Evolutionary conservation across 1,284 basidiomycete species (phyloP).

Genomic region (Amylostereum chailletii): DNA sequence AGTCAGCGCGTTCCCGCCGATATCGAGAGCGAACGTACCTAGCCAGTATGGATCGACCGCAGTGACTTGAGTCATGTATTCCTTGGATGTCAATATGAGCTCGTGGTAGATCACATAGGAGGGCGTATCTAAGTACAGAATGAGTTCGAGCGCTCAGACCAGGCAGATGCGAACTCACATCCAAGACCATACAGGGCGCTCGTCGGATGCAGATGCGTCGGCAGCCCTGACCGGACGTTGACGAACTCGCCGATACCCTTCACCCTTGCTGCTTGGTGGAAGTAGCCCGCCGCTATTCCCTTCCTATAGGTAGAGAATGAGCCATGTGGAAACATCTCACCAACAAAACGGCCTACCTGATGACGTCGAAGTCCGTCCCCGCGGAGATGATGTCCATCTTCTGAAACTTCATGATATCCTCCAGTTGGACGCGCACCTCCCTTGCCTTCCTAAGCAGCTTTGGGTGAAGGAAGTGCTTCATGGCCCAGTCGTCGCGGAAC

Average conservation of each 20-base stretch:
- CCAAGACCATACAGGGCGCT: constrained; percentile 95
- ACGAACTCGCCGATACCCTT: constrained; percentile 99
- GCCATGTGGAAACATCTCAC: neutral
- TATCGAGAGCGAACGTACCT: constrained; percentile 36
- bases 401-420: constrained; percentile 98
- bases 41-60: constrained; percentile 95
- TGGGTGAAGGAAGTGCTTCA: constrained; percentile 93
- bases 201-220: constrained; percentile 92
- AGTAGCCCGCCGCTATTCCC: constrained; percentile 96
- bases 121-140: constrained; percentile 64
- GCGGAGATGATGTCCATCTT: constrained; percentile 88
- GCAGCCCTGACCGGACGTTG: constrained; percentile 91
- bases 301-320: constrained; percentile 47
- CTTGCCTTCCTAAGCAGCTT: constrained; percentile 92
- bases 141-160: constrained; percentile 11
- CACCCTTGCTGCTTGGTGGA: constrained; percentile 96
- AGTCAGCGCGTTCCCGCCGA: neutral
- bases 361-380: constrained; percentile 92
- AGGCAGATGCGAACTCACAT: constrained; percentile 44
- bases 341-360: constrained; percentile 50
- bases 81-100: constrained; percentile 87
- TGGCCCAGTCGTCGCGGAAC: constrained; percentile 88
- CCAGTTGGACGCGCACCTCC: constrained; percentile 93
- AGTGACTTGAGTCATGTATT: constrained; percentile 97
- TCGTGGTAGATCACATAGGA: constrained; percentile 98